Base-by-base conservation (phyloP, 768 basidiomycete genomes). In the Cyclocybe cylindracea region DNA sequence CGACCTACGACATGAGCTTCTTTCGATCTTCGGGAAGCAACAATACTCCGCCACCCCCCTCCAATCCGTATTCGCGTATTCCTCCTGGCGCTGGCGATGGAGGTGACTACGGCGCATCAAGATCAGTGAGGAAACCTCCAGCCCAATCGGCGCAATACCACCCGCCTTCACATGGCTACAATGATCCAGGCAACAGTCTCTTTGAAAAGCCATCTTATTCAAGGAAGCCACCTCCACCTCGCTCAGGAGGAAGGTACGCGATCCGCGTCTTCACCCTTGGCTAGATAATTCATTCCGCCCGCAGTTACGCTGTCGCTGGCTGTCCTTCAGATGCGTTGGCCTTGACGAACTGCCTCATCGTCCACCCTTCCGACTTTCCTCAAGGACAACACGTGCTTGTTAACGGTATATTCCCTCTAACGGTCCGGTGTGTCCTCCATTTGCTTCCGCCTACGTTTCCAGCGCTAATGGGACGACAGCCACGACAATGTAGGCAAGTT, bases 401-500 rank as follows among this genome's bases (percentile, higher is more conserved):
- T 24, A 93, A 94, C 58, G 78, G 83, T 40, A 61, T 72, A 44
- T 95, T 78, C 61, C 78, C 89, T 18, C 61, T 91, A 46, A 95
- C 92, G 8, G 82, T 84, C 45, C 80, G 79, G 94, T 94, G 83
- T 57, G 42, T 10, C 39, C 13, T 13, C 47, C 41, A 24, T 18
- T 13, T 18, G 13, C 34, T 16, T 24, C 10, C 32, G 11, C 46
- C 42, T 14, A 41, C 16, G 31, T 44, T 34, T 18, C 40, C 33
- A 14, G 48, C 39, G 32, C 35, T 43, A 11, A 46, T n/a, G 33
- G 10, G 40, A 9, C 14, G 11, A n/a, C 44, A 95, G 92, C 41
- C 86, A 91, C 56, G 92, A 95, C 60, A 83, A 86, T 53, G 89
- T 90, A 1, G 82, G 82, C 4, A 85, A 80, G 54, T 65, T 99